These are phyloP conservation scores for Avena eriantha DNA, from an alignment of 176 grass and related monocot genomes.

Conservation along the genomic window DNA sequence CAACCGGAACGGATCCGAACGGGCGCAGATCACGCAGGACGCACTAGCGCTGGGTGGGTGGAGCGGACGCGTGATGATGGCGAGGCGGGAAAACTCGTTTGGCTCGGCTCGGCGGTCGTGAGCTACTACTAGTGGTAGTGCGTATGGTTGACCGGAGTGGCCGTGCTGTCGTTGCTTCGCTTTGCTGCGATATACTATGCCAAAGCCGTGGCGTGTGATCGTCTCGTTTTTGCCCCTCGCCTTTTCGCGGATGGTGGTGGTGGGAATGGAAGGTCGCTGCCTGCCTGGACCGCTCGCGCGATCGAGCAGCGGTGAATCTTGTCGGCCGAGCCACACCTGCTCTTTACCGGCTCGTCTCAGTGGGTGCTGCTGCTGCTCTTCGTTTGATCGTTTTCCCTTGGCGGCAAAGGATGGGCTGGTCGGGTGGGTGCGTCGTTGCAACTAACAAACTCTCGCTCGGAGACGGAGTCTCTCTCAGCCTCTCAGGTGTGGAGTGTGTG, in stretches of 20 bases:
- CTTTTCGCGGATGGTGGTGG: conserved; percentile 29
- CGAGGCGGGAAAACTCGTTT: neutral
- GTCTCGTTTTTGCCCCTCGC: neutral
- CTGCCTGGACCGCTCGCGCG: neutral
- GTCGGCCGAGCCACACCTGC: conserved; percentile 6
- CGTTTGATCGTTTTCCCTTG: conserved; percentile 32
- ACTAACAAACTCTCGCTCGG: neutral
- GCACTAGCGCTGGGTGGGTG: neutral
- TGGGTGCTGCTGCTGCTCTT: neutral
- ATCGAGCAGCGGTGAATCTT: neutral
- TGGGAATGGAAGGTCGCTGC: neutral
- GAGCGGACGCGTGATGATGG: neutral
- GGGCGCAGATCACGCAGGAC: neutral
- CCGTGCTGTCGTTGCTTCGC: neutral
- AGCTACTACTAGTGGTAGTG: neutral
- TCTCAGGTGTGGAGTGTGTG: neutral
- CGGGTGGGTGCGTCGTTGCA: conserved; percentile 4
- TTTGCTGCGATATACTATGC: neutral
- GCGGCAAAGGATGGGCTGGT: conserved; percentile 32
- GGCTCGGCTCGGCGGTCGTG: neutral
- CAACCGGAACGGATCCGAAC: too few relatives aligned
- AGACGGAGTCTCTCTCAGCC: neutral
- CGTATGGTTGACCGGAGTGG: conserved; percentile 36
- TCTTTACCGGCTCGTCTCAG: neutral
- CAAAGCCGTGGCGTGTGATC: neutral